Conservation (phyloP, 2,329 filamentous ascomycete genomes). For the Phyllosticta capitalensis region DNA sequence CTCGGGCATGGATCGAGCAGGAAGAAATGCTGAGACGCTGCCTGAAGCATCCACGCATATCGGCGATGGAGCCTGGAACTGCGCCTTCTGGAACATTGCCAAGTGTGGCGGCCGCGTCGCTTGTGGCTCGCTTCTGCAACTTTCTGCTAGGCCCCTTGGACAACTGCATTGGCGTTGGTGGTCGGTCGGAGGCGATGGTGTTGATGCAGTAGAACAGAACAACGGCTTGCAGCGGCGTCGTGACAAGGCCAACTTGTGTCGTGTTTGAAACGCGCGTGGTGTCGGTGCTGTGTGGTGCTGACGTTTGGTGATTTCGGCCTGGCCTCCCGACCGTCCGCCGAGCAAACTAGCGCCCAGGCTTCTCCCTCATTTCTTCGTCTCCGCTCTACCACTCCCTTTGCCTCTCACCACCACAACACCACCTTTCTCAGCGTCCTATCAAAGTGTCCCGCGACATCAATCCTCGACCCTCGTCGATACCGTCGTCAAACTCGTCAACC, state of each 20-base stretch:
- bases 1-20: not conserved
- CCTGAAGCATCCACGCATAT: not conserved
- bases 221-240: not conserved
- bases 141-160: not conserved
- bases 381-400: not conserved
- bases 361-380: constrained; percentile 6
- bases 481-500: not conserved
- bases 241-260: too few relatives aligned
- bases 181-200: not conserved
- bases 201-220: not conserved
- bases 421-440: not conserved
- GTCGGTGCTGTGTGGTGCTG: not conserved
- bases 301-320: not conserved
- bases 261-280: not conserved
- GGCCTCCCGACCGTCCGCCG: not conserved
- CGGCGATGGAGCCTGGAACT: not conserved
- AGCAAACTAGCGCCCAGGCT: not conserved
- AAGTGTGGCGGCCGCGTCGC: not conserved
- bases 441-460: not conserved
- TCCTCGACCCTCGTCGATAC: not conserved
- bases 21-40: not conserved
- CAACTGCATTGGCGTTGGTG: not conserved
- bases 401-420: not conserved
- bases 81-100: not conserved
- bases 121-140: not conserved